Conservation (phyloP, 1,284 basidiomycete genomes). For the Prillingera fragicola region DNA sequence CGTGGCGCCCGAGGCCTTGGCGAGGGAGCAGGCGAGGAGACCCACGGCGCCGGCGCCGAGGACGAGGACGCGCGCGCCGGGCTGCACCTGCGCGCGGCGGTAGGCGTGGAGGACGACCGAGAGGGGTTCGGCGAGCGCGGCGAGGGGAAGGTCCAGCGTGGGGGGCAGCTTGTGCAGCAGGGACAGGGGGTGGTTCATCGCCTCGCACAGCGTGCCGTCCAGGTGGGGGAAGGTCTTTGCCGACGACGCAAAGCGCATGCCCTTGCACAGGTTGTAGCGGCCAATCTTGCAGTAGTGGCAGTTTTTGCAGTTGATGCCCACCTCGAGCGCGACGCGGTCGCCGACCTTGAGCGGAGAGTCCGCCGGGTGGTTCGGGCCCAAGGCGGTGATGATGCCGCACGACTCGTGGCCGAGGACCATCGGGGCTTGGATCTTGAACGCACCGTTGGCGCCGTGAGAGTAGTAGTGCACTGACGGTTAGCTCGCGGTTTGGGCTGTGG, state of each 20-base stretch:
- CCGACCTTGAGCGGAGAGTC: constrained; percentile 59
- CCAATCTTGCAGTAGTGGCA: constrained; percentile 55
- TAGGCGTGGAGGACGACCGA: constrained; percentile 81
- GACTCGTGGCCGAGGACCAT: constrained; percentile 91
- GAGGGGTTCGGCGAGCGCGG: constrained; percentile 83
- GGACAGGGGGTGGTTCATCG: constrained; percentile 80
- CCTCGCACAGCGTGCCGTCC: constrained; percentile 81
- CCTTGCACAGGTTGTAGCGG: constrained; percentile 89
- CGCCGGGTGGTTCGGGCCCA: constrained; percentile 28
- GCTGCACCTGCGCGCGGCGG: constrained; percentile 59
- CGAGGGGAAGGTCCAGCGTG: constrained; percentile 66
- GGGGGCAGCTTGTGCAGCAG: constrained; percentile 84
- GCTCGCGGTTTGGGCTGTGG: too few relatives aligned
- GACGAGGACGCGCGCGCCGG: constrained; percentile 69
- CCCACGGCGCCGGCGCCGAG: constrained; percentile 90
- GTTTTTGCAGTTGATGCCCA: constrained; percentile 76
- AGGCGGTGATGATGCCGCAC: constrained; percentile 57
- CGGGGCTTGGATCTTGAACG: constrained; percentile 73
- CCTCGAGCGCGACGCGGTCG: constrained; percentile 83
- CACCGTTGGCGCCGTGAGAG: constrained; percentile 78
- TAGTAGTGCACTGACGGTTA: constrained; percentile 87
- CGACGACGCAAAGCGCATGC: constrained; percentile 76
- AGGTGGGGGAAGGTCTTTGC: constrained; percentile 90
- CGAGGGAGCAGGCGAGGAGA: constrained; percentile 74
- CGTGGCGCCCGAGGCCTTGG: constrained; percentile 64